A percentile compares a stretch with the other conserved stretches of the same genome.
Evolutionary conservation across 2,329 filamentous ascomycete species (phyloP).

Genomic region (Talaromyces rugulosus): DNA sequence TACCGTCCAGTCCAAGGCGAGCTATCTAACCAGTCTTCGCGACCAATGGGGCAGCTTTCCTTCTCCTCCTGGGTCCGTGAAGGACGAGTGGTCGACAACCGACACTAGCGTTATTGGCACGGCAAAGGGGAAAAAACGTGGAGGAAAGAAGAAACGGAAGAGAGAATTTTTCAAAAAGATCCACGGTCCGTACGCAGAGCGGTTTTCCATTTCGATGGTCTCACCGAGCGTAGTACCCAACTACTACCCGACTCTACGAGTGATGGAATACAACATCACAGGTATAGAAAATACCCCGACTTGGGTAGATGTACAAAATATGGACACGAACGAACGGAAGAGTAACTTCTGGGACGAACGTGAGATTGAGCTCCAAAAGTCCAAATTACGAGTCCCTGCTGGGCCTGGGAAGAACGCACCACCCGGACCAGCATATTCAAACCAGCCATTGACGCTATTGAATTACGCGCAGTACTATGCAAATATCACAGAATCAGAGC

Average conservation of each 20-base stretch:
- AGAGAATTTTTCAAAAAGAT: conserved; percentile 61
- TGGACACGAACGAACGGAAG: not conserved
- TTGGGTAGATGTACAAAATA: conserved; percentile 18
- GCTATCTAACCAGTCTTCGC: conserved; percentile 76
- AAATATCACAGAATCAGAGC: conserved; percentile 88
- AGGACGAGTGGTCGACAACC: conserved; percentile 20
- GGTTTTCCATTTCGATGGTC: conserved; percentile 77
- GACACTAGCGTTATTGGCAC: conserved; percentile 38
- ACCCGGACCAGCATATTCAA: conserved; percentile 86
- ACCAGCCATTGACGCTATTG: conserved; percentile 72
- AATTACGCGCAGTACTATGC: conserved; percentile 90
- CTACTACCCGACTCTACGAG: conserved; percentile 81
- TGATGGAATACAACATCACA: conserved; percentile 90
- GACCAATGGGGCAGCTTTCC: conserved; percentile 74
- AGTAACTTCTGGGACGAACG: conserved; percentile 1
- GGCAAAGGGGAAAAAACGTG: conserved; percentile 39
- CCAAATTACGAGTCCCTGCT: conserved; percentile 60
- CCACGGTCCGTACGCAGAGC: conserved; percentile 76
- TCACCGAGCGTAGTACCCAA: conserved; percentile 88
- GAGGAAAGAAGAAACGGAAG: conserved; percentile 35
- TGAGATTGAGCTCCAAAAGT: conserved; percentile 19
- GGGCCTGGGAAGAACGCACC: conserved; percentile 67
- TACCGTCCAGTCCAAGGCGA: conserved; percentile 61
- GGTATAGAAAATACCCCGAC: conserved; percentile 59
- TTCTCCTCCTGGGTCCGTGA: conserved; percentile 37